phyloP scores from a whole-genome alignment of 108 stramenopile genomes.

The Discostella stelligeroides region DNA sequence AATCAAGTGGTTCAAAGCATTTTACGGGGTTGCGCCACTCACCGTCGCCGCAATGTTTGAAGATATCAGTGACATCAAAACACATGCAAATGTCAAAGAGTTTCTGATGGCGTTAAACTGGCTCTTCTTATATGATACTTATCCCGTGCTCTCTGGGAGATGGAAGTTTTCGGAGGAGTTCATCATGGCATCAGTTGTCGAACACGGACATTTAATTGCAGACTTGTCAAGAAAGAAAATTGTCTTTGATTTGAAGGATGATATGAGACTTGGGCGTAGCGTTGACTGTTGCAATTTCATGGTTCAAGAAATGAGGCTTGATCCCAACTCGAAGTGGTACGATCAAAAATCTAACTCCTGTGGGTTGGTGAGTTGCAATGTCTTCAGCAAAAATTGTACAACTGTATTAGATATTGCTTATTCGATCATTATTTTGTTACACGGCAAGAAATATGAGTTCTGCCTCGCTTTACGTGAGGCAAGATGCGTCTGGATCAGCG shows the following conservation, averaged over 20 bases:
- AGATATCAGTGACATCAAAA: constrained; percentile 4
- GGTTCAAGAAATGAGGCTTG: constrained; percentile 12
- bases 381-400: too few species aligned
- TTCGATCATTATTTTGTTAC: too few species aligned
- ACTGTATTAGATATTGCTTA: too few species aligned
- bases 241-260: constrained; percentile 11
- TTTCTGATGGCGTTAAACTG: constrained; percentile 9
- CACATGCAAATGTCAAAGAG: constrained; percentile 1
- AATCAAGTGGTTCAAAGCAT: constrained; percentile 7
- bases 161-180: constrained; percentile 3
- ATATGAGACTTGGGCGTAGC: not conserved
- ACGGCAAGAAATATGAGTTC: constrained; percentile 9
- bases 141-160: constrained; percentile 17
- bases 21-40: constrained; percentile 7
- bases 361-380: not conserved
- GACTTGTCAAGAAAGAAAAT: constrained; percentile 7
- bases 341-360: constrained; percentile 3
- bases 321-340: constrained; percentile 4
- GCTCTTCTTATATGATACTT: constrained; percentile 11
- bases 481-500: constrained; percentile 3
- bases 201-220: not conserved
- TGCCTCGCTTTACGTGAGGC: not conserved
- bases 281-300: constrained; percentile 4
- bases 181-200: not conserved
- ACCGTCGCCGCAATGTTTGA: constrained; percentile 12